Base-by-base conservation (phyloP, 2,329 filamentous ascomycete genomes). In the Fusarium sp. region DNA sequence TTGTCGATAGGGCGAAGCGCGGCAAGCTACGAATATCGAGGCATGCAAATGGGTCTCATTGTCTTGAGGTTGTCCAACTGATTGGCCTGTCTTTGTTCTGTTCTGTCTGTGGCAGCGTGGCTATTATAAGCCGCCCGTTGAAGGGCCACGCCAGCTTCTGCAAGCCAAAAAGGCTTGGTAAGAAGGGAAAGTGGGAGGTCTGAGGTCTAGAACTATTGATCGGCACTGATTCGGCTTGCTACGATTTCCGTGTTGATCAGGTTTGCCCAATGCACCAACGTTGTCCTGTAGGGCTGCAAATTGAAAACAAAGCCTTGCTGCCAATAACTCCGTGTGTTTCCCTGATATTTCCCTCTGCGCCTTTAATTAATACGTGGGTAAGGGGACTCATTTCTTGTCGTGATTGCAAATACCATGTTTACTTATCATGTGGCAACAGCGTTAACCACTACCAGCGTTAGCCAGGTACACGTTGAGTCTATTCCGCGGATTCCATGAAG, bases 151-250 rank as follows among this genome's bases (percentile, higher is more conserved):
- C 72, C 57, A 69, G 73, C 47, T 58, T 58, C 54, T 28, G 40
- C 50, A 60, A 52, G 46, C 42, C 53, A 58, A 37, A 62, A 37
- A 50, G 19, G 30, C 63, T 60, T 57, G 54, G 59, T 37, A 25
- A 42, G 28, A 56, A 56, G 58, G 60, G 38, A 46, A 53, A 50
- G 66, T 30, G n/a, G 32, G 28, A 64, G 42, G 43, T 44, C 25
- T 13, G 16, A 64, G 56, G 71, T 73, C 72, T 75, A 74, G 72
- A 74, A 74, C 69, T 44, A 64, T 73, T 57, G 72, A 75, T 74
- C 72, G 64, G 40, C 72, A n/a, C 43, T 60, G 56, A 58, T 58
- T 59, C 59, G 46, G 47, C 40, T 49, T 49, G 19, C 37, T 54
- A 47, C 54, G 40, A 70, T 61, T 50, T 69, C 32, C 23, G 40